Conservation (phyloP, 2,329 filamentous ascomycete species). For the Diaporthe ampelina region DNA sequence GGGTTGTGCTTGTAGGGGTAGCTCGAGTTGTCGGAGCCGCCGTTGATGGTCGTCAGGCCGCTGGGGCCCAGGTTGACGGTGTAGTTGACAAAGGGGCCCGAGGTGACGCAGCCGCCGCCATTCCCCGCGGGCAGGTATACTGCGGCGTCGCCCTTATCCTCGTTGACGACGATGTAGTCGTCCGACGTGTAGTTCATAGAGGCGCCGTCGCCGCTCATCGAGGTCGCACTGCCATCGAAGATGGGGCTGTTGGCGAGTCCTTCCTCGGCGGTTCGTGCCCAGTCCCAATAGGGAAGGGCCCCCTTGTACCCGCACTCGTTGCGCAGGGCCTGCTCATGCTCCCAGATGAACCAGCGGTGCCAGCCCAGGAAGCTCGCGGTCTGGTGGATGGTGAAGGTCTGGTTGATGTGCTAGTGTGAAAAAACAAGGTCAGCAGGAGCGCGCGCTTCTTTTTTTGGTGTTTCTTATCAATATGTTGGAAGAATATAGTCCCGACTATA, state of each 20-base stretch:
- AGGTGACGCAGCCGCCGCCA: conserved; percentile 66
- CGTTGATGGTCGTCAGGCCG: conserved; percentile 47
- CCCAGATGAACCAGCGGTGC: conserved; percentile 36
- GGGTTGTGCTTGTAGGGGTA: conserved; percentile 54
- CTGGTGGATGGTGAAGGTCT: conserved; percentile 36
- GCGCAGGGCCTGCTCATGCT: conserved; percentile 36
- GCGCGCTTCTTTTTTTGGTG: neutral
- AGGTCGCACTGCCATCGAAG: conserved; percentile 64
- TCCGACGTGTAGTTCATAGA: conserved; percentile 44
- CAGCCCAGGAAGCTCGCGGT: conserved; percentile 36
- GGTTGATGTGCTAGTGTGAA: conserved; percentile 40
- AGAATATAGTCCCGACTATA: neutral
- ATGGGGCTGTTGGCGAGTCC: conserved; percentile 61
- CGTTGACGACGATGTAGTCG: conserved; percentile 49
- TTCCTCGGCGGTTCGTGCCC: conserved; percentile 57
- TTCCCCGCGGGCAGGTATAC: conserved; percentile 52
- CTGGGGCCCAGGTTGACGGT: conserved; percentile 53
- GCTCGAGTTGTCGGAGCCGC: conserved; percentile 45
- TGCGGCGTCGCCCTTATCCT: neutral
- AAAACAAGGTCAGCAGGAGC: conserved; percentile 42
- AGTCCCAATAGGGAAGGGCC: conserved; percentile 58
- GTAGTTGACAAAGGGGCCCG: conserved; percentile 60
- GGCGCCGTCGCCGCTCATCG: conserved; percentile 59
- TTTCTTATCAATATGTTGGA: neutral
- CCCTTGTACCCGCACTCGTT: conserved; percentile 41